Base-by-base conservation (phyloP, 345 rosid genomes). In the Eucalyptus guilfoylei region DNA sequence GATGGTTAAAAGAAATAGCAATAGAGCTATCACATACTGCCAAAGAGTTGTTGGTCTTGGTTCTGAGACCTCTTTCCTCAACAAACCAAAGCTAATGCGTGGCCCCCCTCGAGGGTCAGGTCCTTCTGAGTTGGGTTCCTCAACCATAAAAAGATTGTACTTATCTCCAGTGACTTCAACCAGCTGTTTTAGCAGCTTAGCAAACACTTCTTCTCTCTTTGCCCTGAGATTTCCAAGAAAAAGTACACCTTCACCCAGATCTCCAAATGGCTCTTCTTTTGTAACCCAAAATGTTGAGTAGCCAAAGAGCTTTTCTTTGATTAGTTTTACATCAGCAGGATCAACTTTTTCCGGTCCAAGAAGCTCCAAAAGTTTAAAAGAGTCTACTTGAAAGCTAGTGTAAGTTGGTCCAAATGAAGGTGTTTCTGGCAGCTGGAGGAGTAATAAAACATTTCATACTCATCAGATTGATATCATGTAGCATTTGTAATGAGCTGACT, bases 281-380 rank as follows among this genome's bases (percentile, higher is more conserved):
- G 98, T 96, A 42, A 97, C 98, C 99, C 99, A 97, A 80, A 96
- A 97, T 24, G 99, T 96, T 21, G 99, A 92, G 92, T 97, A 96
- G 9, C 99, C 99, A 80, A 97, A 97, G 92, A 96, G 95, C 76
- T 91, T 94, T 42, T 96, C 98, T 92, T 96, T 97, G 83, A 97
- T 94, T 85, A 92, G 91, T 93, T 97, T 96, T 37, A 95, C 99
- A 93, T 96, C 98, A 3, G 94, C 88, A 80, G 98, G 96, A 80
- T 97, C 98, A 24, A 97, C 99, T 91, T 94, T 96, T 91, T 97
- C 99, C 4, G 99, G 98, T 90, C 98, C 99, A 90, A 97, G 98
- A 92, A 97, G 98, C 94, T 97, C 99, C 97, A 97, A 91, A 72
- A 96, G 92, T 90, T 96, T 97, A 92, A 96, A 95, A 10, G 99